Conservation (phyloP, 2,329 filamentous ascomycete species). For the Penicillium sp. region DNA sequence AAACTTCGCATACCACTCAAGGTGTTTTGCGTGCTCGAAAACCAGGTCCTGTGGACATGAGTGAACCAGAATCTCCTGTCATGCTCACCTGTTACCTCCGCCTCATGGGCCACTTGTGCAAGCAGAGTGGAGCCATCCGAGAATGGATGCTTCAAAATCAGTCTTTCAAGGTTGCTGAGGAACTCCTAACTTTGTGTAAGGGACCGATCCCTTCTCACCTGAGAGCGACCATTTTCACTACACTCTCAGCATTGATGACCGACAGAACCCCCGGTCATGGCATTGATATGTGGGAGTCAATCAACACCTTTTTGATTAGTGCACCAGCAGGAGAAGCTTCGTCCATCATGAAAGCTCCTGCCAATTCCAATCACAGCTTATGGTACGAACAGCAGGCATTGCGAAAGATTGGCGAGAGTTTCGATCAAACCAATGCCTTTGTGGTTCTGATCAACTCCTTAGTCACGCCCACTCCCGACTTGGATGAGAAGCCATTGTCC, state of each 20-base stretch:
- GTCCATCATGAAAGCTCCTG: slow-evolving; percentile 43
- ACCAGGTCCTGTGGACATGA: slow-evolving; percentile 66
- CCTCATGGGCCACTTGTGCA: slow-evolving; percentile 78
- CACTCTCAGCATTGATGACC: slow-evolving; percentile 73
- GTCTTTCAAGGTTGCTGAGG: slow-evolving; percentile 69
- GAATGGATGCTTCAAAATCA: slow-evolving; percentile 71
- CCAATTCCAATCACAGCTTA: slow-evolving; percentile 42
- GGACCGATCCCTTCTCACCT: slow-evolving; percentile 75
- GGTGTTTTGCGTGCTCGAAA: slow-evolving; percentile 62
- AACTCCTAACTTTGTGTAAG: slow-evolving; percentile 77
- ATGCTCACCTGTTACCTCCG: slow-evolving; percentile 95
- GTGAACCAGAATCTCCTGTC: slow-evolving; percentile 91
- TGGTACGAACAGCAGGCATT: slow-evolving; percentile 65
- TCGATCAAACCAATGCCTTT: slow-evolving; percentile 85
- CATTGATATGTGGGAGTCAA: slow-evolving; percentile 69
- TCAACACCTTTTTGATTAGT: slow-evolving; percentile 1
- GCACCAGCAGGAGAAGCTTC: neutral
- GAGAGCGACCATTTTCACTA: slow-evolving; percentile 79
- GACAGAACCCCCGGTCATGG: slow-evolving; percentile 70
- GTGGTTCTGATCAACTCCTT: slow-evolving; percentile 75
- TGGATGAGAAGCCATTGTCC: slow-evolving; percentile 64
- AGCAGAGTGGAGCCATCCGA: slow-evolving; percentile 71
- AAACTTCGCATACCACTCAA: slow-evolving; percentile 46
- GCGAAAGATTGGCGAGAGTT: slow-evolving; percentile 72
- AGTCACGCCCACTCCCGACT: slow-evolving; percentile 58